Conservation (phyloP, 352 stramenopile species). For the Globisporangium ultimum region DNA sequence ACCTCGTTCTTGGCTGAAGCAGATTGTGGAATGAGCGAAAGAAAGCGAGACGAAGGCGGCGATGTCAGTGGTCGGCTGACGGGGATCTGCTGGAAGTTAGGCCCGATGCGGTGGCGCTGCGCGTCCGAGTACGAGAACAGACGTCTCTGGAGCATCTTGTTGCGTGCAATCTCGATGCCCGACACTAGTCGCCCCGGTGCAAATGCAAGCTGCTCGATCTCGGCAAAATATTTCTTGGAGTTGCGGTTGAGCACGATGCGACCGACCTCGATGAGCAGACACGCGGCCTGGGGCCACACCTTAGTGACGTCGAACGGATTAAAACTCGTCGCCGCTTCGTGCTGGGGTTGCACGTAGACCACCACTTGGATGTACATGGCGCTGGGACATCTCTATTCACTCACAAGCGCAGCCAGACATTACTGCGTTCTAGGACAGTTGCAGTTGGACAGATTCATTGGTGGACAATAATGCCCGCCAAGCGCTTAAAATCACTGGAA, state of each 20-base stretch:
- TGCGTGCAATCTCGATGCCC: constrained; percentile 75
- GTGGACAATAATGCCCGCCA: too few relatives aligned
- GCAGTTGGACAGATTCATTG: too few relatives aligned
- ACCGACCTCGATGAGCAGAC: constrained; percentile 85
- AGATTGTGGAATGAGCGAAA: too few relatives aligned
- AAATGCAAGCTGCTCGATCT: constrained; percentile 92
- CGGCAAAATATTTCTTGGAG: constrained; percentile 91
- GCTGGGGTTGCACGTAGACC: constrained; percentile 63
- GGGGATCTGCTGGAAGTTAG: constrained; percentile 88
- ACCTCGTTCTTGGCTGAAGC: too few relatives aligned
- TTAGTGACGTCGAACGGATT: constrained; percentile 94
- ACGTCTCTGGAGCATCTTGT: constrained; percentile 89
- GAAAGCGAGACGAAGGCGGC: constrained; percentile 3
- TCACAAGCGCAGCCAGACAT: too few relatives aligned
- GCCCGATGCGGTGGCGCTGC: constrained; percentile 81
- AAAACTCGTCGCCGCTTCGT: constrained; percentile 27
- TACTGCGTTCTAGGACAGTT: too few relatives aligned
- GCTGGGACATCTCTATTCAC: too few relatives aligned
- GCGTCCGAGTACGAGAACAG: constrained; percentile 89
- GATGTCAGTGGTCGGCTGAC: constrained; percentile 80
- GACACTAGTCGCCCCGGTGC: constrained; percentile 87
- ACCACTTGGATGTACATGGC: constrained; percentile 93
- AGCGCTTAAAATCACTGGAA: too few relatives aligned
- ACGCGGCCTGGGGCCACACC: constrained; percentile 85
- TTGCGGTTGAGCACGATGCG: constrained; percentile 90